Evolutionary conservation across 306 rosid genomes (phyloP).

Genomic region (Prunus campanulata): DNA sequence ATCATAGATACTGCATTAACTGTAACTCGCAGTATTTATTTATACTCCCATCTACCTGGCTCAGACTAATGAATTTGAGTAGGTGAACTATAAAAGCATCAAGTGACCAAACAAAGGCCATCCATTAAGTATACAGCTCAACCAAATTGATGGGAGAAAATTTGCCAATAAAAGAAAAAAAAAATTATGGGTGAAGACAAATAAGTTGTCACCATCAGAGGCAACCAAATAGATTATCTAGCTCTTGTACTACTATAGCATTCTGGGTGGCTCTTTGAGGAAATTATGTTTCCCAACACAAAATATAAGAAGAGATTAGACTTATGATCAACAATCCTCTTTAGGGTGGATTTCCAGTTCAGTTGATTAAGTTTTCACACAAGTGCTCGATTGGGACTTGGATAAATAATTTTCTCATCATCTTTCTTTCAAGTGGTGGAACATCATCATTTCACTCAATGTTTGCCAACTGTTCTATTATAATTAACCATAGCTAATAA

Average conservation of each 20-base stretch:
- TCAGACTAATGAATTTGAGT: conserved; percentile 9
- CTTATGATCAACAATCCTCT: not conserved
- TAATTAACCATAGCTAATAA: too few species aligned
- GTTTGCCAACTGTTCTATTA: too few species aligned
- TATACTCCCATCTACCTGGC: not conserved
- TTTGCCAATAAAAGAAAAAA: not conserved
- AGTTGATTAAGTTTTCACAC: too few species aligned
- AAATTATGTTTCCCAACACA: not conserved
- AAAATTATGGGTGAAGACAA: not conserved
- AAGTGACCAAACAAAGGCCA: not conserved
- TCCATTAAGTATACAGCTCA: not conserved
- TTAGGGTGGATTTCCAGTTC: not conserved
- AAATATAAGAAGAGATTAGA: not conserved
- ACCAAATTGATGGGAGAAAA: not conserved
- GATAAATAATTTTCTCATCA: too few species aligned
- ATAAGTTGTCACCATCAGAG: not conserved
- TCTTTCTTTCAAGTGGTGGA: too few species aligned
- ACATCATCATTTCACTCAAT: too few species aligned
- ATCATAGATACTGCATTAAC: too few species aligned
- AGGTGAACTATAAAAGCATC: not conserved
- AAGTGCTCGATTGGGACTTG: too few species aligned
- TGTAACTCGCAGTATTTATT: not conserved
- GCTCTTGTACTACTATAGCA: not conserved
- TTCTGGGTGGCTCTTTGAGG: not conserved
- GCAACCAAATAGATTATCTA: not conserved